A percentile compares a stretch with the other conserved stretches of the same genome.
phyloP scores from a whole-genome alignment of 2,329 filamentous ascomycete genomes.

The Colletotrichum tabaci region DNA sequence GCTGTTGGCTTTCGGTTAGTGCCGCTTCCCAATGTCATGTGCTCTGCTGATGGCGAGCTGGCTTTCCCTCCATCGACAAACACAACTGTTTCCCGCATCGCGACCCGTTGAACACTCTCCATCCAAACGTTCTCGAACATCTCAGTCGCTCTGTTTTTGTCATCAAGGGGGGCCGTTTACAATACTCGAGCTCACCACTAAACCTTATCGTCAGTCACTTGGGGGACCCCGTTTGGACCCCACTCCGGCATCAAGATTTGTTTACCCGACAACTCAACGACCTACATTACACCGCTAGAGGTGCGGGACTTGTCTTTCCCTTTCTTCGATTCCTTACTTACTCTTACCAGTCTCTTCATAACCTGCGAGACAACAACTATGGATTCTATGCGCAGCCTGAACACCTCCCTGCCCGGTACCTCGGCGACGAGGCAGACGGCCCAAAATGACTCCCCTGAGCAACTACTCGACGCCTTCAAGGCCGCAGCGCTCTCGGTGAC shows the following conservation, averaged over 20 bases:
- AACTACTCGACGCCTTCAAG: constrained; percentile 91
- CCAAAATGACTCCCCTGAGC: constrained; percentile 65
- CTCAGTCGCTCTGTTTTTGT: neutral
- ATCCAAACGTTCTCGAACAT: constrained; percentile 11
- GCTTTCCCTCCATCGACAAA: constrained; percentile 9
- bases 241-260: constrained; percentile 40
- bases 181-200: constrained; percentile 13
- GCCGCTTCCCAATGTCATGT: constrained; percentile 39
- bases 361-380: constrained; percentile 43
- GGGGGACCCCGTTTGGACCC: constrained; percentile 35
- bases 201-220: constrained; percentile 32
- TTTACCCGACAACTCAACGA: constrained; percentile 32
- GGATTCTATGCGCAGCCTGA: constrained; percentile 53
- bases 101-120: constrained; percentile 4
- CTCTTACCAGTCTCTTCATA: constrained; percentile 10
- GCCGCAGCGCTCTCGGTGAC: constrained; percentile 94
- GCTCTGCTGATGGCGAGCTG: constrained; percentile 25
- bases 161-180: neutral
- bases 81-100: constrained; percentile 26
- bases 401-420: constrained; percentile 44
- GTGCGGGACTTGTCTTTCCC: constrained; percentile 34
- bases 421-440: constrained; percentile 47
- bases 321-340: constrained; percentile 22
- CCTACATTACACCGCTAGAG: constrained; percentile 34
- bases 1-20: constrained; percentile 26